Percentiles rank a stretch among this genome's conserved stretches.
These are phyloP conservation scores for Chrysoporthe deuterocubensis DNA, from an alignment of 2,329 filamentous ascomycete genomes.

Conservation along the genomic window DNA sequence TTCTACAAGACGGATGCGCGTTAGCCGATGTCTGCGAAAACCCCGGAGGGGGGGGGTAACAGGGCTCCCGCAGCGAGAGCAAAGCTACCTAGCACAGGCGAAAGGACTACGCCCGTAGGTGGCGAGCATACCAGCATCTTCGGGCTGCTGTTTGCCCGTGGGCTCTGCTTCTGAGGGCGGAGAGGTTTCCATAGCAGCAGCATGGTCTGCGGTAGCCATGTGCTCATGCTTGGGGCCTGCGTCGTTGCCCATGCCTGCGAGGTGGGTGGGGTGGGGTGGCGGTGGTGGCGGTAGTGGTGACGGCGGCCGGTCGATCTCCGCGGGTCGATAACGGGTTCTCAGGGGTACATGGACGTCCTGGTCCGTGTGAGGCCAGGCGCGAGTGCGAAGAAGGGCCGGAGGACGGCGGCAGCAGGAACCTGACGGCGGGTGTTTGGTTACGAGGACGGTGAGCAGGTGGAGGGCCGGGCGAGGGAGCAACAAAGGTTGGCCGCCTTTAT, in stretches of 20 bases:
- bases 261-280: neutral
- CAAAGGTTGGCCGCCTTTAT: conserved; percentile 1
- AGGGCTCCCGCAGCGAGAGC: neutral
- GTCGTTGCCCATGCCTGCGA: conserved; percentile 27
- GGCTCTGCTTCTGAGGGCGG: conserved; percentile 24
- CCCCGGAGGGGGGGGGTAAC: neutral
- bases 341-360: neutral
- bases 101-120: conserved; percentile 8
- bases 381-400: neutral
- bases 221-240: conserved; percentile 28
- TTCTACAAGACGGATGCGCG: conserved; percentile 29
- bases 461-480: conserved; percentile 3
- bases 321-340: neutral
- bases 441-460: neutral
- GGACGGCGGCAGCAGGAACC: neutral
- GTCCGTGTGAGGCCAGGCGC: neutral
- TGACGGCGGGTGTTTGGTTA: neutral
- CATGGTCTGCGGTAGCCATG: conserved; percentile 18
- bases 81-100: neutral
- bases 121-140: conserved; percentile 29
- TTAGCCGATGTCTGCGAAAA: conserved; percentile 6
- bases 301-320: neutral
- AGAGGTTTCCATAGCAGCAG: conserved; percentile 18
- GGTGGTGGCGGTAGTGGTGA: neutral
- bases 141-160: conserved; percentile 22